Evolutionary conservation across 1,139 yeast genomes (phyloP), one percentile per base, ranked within the genome.

Genomic region (Hanseniaspora sp.): DNA sequence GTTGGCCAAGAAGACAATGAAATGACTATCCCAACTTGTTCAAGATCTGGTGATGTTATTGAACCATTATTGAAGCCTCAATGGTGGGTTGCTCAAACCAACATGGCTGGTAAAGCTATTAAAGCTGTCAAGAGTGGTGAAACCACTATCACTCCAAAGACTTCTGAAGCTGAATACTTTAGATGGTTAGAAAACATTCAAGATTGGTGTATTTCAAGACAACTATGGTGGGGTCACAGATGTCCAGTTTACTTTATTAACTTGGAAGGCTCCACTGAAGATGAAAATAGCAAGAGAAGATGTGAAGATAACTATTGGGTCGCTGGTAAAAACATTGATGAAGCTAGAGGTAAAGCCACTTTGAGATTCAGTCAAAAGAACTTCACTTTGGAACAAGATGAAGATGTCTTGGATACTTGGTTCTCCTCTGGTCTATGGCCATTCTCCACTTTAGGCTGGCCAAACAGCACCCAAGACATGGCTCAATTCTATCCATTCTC

Each of bases 151-250:
- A 73, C 80, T 56, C 98, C 98, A 62, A 84, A 86, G 71, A 75
- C 90, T 30, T 88, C 96, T 9, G 95, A 88, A 73, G 78, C 84
- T 58, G 98, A 92, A 73, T 92, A 84, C 71, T 85, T 83, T 82
- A 87, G 83, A 69, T 92, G 98, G 98, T 75, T 92, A 70, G 95
- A 83, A 68, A 86, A 88, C 71, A 85, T 90, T 62, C 97, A 94
- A 74, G 98, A 92, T 74, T 92, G 98, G 98, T 92, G 98, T 82
- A 88, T 92, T 60, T 92, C 97, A 34, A 86, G 98, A 73, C 98
- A 92, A 75, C 79, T 92, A 66, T 92, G 98, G 98, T 92, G 98
- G 98, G 98, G 98, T 61, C 98, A 92, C 74, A 82, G 97, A 74
- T 87, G 96, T 71, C 98, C 98, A 29, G 96, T 86, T 51, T 92